A percentile compares a stretch with the other conserved stretches of the same genome.
Conservation (phyloP, 345 rosid genomes). For the Hibiscus syriacus region DNA sequence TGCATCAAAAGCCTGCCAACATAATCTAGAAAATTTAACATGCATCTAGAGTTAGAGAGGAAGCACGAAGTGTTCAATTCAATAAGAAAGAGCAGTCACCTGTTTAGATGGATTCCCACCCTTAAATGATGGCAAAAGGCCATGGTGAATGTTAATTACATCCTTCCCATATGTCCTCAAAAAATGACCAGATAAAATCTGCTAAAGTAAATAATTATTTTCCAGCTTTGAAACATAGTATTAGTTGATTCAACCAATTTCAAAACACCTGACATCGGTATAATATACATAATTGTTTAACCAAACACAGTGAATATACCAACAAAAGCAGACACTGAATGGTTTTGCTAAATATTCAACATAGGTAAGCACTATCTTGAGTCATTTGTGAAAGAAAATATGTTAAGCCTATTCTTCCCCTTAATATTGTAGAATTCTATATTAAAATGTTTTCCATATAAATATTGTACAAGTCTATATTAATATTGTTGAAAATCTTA, state of each 20-base stretch:
- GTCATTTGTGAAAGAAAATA: slow-evolving; percentile 5
- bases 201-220: slow-evolving; percentile 16
- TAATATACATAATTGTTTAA: neutral
- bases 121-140: slow-evolving; percentile 93
- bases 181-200: slow-evolving; percentile 68
- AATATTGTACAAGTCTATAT: too few relatives aligned
- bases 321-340: slow-evolving; percentile 4
- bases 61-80: slow-evolving; percentile 4
- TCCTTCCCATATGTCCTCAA: slow-evolving; percentile 76
- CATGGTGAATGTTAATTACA: slow-evolving; percentile 95
- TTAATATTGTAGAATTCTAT: neutral
- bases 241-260: slow-evolving; percentile 6
- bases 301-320: neutral
- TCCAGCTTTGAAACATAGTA: neutral
- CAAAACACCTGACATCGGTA: neutral
- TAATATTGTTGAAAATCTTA: slow-evolving; percentile 1
- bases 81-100: slow-evolving; percentile 36
- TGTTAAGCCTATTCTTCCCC: slow-evolving; percentile 3
- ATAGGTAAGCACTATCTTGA: neutral
- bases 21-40: slow-evolving; percentile 31
- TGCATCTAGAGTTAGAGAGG: slow-evolving; percentile 8
- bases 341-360: neutral
- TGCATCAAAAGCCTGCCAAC: slow-evolving; percentile 86
- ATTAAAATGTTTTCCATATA: neutral
- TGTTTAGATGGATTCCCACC: slow-evolving; percentile 80